phyloP scores from a whole-genome alignment of 768 basidiomycete genomes.

The Tulasnella sp. region DNA sequence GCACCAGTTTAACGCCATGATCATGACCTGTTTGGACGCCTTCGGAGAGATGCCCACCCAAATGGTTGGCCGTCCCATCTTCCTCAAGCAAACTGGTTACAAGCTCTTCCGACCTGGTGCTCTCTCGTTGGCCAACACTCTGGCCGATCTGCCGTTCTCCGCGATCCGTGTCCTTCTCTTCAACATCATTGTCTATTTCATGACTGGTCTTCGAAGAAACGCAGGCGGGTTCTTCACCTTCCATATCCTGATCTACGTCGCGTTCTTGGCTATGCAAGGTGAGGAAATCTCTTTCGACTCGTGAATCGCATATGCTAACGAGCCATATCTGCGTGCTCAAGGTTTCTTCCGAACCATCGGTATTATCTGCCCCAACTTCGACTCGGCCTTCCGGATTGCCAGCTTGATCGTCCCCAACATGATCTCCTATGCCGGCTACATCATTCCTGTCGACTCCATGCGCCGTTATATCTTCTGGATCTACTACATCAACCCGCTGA shows the following conservation, averaged over 20 bases:
- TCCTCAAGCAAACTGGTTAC: slow-evolving; percentile 45
- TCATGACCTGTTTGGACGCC: slow-evolving; percentile 67
- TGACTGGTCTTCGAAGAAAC: slow-evolving; percentile 40
- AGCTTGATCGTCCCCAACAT: slow-evolving; percentile 53
- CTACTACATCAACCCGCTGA: slow-evolving; percentile 74
- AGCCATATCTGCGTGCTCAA: background rate
- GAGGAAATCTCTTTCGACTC: background rate
- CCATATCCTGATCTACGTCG: slow-evolving; percentile 39
- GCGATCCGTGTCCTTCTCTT: slow-evolving; percentile 37
- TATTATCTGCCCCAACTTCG: slow-evolving; percentile 53
- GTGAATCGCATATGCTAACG: background rate
- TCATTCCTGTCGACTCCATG: slow-evolving; percentile 64
- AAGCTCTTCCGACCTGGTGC: slow-evolving; percentile 45
- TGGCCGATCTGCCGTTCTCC: slow-evolving; percentile 45
- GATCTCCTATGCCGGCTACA: slow-evolving; percentile 66
- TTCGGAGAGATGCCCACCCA: slow-evolving; percentile 73
- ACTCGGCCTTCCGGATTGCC: slow-evolving; percentile 47
- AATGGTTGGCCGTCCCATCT: slow-evolving; percentile 73
- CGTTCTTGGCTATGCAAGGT: slow-evolving; percentile 41
- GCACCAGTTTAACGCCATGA: slow-evolving; percentile 45
- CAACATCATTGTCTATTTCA: slow-evolving; percentile 44
- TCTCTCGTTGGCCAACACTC: slow-evolving; percentile 39
- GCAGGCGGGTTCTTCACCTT: slow-evolving; percentile 38
- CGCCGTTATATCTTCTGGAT: slow-evolving; percentile 86
- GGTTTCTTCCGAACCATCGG: slow-evolving; percentile 43